Base-by-base conservation (phyloP, 192 early-diverging fungal genomes). In the Haplosporangium gracile region DNA sequence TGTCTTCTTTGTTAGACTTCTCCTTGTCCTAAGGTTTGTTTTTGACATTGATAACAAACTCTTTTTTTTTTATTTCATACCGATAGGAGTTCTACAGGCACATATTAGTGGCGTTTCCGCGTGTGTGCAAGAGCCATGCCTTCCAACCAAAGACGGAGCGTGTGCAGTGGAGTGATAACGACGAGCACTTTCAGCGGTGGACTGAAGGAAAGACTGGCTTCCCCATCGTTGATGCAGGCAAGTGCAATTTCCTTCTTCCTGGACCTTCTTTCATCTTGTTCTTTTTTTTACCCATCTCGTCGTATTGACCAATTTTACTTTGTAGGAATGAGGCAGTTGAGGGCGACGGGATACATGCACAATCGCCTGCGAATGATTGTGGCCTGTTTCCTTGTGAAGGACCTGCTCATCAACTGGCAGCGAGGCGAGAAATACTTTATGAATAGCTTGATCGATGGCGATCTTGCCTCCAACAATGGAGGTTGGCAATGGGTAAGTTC, bases 381-480 rank as follows among this genome's bases (percentile, higher is more conserved):
- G 2, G 91, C 90, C 20, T 91, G 86, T 40, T 92, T 90, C 72
- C 75, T 90, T 20, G 85, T 80, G 45, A 90, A 89, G 77, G 89
- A 92, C n/a, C 51, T 92, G 40, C 82, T 90, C 10, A 88, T 95
- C 80, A 90, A 94, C 82, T 96, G 95, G 95, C 84, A 82, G 49
- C 13, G 71, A 39, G 95, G 95, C 29, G 95, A 96, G 80, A 78
- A 83, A 42, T 93, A 88, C 70, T 95, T 96, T 78, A 93, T 93
- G 89, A 75, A 81, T 10, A 40, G 84, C 74, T 74, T 94, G 55
- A 91, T 96, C 60, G 95, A 96, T 80, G 93, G 93, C 32, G 95
- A 96, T 78, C 91, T 93, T 11, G 90, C 93, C 2, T 87, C 82
- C 69, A 96, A 95, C 89, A 96, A 96, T 74, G 94, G 94, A 13